These are phyloP conservation scores for Hypoxylon sp. DNA, from an alignment of 2,329 filamentous ascomycete genomes.

Conservation along the genomic window DNA sequence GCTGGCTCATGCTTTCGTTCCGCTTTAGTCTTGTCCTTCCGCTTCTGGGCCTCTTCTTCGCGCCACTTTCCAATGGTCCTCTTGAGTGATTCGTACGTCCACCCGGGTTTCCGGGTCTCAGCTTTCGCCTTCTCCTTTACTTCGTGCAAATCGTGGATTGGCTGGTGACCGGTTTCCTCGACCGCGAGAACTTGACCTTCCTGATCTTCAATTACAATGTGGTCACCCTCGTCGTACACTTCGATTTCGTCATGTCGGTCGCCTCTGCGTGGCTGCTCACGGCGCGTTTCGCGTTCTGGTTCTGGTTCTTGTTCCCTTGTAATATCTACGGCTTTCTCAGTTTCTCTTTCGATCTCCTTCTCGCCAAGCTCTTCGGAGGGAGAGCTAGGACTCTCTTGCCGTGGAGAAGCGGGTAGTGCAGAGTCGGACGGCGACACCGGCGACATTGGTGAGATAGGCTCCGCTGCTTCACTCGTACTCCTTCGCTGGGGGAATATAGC, in stretches of 20 bases:
- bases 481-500: conserved; percentile 82
- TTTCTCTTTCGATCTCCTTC: conserved; percentile 47
- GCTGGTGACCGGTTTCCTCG: conserved; percentile 58
- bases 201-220: conserved; percentile 86
- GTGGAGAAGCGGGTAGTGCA: conserved; percentile 37
- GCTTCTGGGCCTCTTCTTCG: conserved; percentile 73
- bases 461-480: conserved; percentile 51
- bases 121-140: conserved; percentile 55
- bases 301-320: conserved; percentile 45
- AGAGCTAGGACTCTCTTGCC: conserved; percentile 50
- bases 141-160: conserved; percentile 40
- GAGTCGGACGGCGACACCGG: conserved; percentile 52
- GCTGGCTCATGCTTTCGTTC: conserved; percentile 77
- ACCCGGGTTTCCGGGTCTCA: conserved; percentile 57
- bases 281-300: conserved; percentile 43
- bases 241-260: conserved; percentile 64
- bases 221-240: conserved; percentile 83
- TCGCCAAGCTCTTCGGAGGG: conserved; percentile 44
- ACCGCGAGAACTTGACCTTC: conserved; percentile 88
- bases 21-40: conserved; percentile 71
- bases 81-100: conserved; percentile 64
- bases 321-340: conserved; percentile 44
- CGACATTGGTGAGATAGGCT: conserved; percentile 54
- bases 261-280: conserved; percentile 29
- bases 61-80: conserved; percentile 67